Evolutionary conservation across 495 filamentous ascomycete genomes (phyloP).

Genomic region (Melanomma pulvis-pyrius): DNA sequence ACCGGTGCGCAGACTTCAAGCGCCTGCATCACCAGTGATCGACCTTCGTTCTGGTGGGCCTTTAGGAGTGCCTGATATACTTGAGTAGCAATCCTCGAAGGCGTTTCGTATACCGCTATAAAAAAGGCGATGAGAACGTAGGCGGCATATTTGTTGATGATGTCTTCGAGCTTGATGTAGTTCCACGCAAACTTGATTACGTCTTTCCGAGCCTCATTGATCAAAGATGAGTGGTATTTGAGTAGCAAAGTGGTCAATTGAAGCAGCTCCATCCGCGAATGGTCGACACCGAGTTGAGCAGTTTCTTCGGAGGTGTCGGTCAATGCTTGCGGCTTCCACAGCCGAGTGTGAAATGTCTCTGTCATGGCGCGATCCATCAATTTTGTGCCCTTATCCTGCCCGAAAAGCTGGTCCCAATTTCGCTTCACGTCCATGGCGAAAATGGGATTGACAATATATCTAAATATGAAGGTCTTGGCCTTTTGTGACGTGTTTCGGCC

Average conservation of each 20-base stretch:
- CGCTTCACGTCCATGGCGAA: constrained; percentile 94
- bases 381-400: constrained; percentile 62
- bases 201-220: constrained; percentile 92
- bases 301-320: constrained; percentile 83
- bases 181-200: constrained; percentile 99
- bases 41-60: constrained; percentile 93
- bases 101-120: constrained; percentile 95
- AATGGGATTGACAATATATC: constrained; percentile 91
- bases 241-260: constrained; percentile 93
- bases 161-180: constrained; percentile 94
- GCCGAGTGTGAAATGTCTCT: constrained; percentile 86
- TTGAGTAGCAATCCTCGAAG: constrained; percentile 90
- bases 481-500: constrained; percentile 75
- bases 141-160: constrained; percentile 98
- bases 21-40: constrained; percentile 88
- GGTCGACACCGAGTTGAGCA: constrained; percentile 84
- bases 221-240: constrained; percentile 82
- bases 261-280: constrained; percentile 92
- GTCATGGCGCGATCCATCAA: constrained; percentile 87
- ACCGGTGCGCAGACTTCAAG: constrained; percentile 93
- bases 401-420: constrained; percentile 57
- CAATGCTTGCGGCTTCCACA: constrained; percentile 84
- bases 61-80: constrained; percentile 88
- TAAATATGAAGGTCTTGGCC: constrained; percentile 90
- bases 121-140: constrained; percentile 98